These are phyloP conservation scores for Chlorella sorokiniana DNA, from an alignment of 139 green algal species.

Conservation along the genomic window DNA sequence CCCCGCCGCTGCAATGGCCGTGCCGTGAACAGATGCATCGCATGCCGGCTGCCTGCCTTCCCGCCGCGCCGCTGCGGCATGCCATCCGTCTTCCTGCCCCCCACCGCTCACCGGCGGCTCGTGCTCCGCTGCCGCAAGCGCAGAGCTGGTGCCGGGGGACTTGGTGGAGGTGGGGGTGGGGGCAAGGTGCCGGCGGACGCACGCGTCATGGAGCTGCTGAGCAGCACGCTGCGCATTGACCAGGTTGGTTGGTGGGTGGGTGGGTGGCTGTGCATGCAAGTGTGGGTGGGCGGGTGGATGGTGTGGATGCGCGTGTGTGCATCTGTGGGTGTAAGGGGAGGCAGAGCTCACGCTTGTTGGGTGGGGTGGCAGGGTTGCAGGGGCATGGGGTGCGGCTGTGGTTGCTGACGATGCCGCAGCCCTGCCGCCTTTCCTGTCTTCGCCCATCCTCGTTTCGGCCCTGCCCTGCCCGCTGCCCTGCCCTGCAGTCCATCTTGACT, in stretches of 20 bases:
- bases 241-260: constrained; percentile 56
- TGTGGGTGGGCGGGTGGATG: too few relatives aligned
- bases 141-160: constrained; percentile 89
- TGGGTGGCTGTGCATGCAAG: not conserved
- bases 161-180: constrained; percentile 87
- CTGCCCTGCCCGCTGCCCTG: not conserved
- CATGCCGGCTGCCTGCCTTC: too few relatives aligned
- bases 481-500: constrained; percentile 83
- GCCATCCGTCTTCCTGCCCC: too few relatives aligned
- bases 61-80: too few relatives aligned
- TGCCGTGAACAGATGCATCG: too few relatives aligned
- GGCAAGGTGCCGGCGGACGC: constrained; percentile 94
- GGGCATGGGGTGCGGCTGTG: too few relatives aligned
- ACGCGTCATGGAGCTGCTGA: constrained; percentile 80
- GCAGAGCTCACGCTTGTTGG: not conserved
- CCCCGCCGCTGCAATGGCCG: too few relatives aligned
- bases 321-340: not conserved
- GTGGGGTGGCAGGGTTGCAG: too few relatives aligned
- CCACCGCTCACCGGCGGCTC: too few relatives aligned
- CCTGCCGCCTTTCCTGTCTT: not conserved
- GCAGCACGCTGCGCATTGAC: constrained; percentile 86
- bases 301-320: not conserved
- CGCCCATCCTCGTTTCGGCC: too few relatives aligned
- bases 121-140: not conserved
- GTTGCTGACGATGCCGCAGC: not conserved